Conservation (phyloP, 371 early-diverging fungal species). For the Parasitella parasitica region DNA sequence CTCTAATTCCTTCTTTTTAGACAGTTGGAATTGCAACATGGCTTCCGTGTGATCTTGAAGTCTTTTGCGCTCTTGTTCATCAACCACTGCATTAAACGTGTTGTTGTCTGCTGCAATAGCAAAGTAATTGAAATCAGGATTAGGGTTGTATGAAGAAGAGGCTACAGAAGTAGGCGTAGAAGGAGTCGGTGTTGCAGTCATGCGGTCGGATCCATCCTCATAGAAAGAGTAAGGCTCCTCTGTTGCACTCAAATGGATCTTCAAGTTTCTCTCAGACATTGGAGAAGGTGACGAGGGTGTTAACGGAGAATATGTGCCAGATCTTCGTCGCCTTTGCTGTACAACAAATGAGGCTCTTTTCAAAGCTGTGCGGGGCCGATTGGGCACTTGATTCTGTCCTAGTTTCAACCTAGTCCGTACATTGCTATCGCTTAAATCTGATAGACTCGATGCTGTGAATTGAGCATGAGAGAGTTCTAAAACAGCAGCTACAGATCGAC, state of each 20-base stretch:
- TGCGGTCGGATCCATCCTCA: constrained; percentile 1
- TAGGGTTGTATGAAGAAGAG: constrained; percentile 6
- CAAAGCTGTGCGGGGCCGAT: constrained; percentile 37
- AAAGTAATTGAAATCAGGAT: constrained; percentile 1
- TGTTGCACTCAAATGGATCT: constrained; percentile 6
- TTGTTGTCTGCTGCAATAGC: not conserved
- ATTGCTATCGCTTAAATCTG: constrained; percentile 41
- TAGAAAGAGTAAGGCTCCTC: constrained; percentile 12
- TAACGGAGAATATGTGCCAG: constrained; percentile 28
- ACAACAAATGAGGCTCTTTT: constrained; percentile 17
- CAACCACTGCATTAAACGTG: not conserved
- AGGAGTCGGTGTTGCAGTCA: constrained; percentile 14
- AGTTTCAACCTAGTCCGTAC: constrained; percentile 40
- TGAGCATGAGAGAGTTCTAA: constrained; percentile 57
- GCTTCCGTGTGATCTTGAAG: constrained; percentile 24
- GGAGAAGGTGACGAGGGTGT: constrained; percentile 37
- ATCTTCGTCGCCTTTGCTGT: constrained; percentile 28
- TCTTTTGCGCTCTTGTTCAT: constrained; percentile 17
- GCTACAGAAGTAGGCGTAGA: constrained; percentile 19
- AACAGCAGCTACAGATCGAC: constrained; percentile 60
- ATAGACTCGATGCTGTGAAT: constrained; percentile 47
- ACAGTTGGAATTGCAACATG: constrained; percentile 18
- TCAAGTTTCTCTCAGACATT: constrained; percentile 12
- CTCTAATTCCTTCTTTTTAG: constrained; percentile 23
- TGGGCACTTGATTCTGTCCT: constrained; percentile 37